Conservation (phyloP, 768 basidiomycete species). For the Crucibulum laeve region DNA sequence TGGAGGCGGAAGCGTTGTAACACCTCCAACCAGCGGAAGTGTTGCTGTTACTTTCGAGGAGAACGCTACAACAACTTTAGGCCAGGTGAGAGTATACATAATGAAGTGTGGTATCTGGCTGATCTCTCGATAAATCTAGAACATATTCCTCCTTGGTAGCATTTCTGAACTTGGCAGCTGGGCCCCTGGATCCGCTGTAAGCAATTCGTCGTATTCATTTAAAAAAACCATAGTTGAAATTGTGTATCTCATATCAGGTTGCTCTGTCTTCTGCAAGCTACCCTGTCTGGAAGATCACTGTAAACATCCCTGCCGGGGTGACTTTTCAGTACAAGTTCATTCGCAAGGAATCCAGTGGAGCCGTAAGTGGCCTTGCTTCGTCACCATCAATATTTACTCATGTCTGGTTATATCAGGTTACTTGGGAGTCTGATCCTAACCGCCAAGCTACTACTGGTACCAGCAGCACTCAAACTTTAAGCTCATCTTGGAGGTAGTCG, state of each 20-base stretch:
- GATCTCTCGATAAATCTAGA: constrained; percentile 28
- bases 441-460: constrained; percentile 37
- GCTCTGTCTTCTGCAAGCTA: constrained; percentile 47
- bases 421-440: constrained; percentile 64
- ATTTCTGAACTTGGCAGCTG: constrained; percentile 48
- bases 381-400: no score
- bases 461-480: constrained; percentile 35
- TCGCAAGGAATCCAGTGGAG: constrained; percentile 33
- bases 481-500: constrained; percentile 37
- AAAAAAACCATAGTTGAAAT: not conserved
- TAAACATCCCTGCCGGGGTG: constrained; percentile 45
- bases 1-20: constrained; percentile 11
- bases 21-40: constrained; percentile 9
- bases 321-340: constrained; percentile 60
- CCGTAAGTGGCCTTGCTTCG: constrained; percentile 10
- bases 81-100: constrained; percentile 51
- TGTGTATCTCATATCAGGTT: constrained; percentile 28
- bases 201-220: constrained; percentile 29
- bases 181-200: constrained; percentile 44
- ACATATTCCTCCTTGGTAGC: constrained; percentile 63
- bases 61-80: constrained; percentile 51
- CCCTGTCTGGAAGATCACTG: constrained; percentile 49
- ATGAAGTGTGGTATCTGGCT: not conserved
- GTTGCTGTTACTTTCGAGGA: constrained; percentile 48
- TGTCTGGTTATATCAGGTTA: constrained; percentile 30